Base-by-base conservation (phyloP, 2,329 filamentous ascomycete species). In the Claviceps humidiphila region DNA sequence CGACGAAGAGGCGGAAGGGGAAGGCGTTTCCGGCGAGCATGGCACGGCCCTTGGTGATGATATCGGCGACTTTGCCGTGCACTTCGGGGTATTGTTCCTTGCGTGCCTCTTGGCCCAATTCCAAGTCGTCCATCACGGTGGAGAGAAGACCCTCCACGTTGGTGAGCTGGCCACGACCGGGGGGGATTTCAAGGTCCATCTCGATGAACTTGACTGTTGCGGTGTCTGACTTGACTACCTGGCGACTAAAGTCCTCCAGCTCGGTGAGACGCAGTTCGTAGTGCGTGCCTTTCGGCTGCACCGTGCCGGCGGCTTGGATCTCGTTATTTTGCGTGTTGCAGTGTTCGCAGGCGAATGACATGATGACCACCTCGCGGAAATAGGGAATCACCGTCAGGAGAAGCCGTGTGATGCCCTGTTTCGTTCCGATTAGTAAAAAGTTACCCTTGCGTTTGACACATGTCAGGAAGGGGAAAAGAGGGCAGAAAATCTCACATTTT, bases 341-440 rank as follows among this genome's bases (percentile, higher is more conserved):
- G 69, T 96, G 81, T 5, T 88, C 82, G 74, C 93, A 98, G 58
- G 81, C 80, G 69, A 98, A 98, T 56, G 91, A 97, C 84, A 96
- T 95, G 68, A 98, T 81, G 62, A 98, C 89, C 57, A 98, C 84
- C 68, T 98, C 91, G 72, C 89, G 89, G 75, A 98, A 98, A 76
- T 89, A 97, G 16, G 93, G 93, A 52, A 98, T 96, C 58, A 82
- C 82, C 16, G 94, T 95, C 51, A 98, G 81, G 44, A 98, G 81
- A 22, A 98, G 79, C 54, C 85, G 80, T 14, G 93, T 98, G 1
- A 74, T 80, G 61, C 93, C 93, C 87, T 94, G 41, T 22, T 22
- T 50, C n/a, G 3, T 2, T 24, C n/a, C 9, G 43, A 8, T 49
- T 17, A 38, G 5, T 5, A 46, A 20, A 50, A 22, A 26, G 17